Conservation (phyloP, 352 stramenopile genomes). For the Phytophthora tubulina region DNA sequence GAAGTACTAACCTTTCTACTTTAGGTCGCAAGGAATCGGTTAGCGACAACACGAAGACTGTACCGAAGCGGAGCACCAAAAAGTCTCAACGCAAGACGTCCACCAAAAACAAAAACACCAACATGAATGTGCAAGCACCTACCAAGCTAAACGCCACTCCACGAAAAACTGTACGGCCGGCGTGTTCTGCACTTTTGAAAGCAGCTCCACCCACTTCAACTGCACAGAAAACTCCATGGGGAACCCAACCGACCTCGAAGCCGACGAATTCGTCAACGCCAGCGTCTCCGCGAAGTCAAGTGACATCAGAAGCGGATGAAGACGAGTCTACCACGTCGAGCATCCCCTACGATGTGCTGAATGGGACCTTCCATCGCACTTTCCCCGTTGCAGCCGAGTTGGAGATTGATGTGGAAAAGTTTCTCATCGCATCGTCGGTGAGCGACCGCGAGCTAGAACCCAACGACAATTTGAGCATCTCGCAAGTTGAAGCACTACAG, state of each 20-base stretch:
- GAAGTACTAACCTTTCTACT: conserved; percentile 14
- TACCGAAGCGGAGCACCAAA: conserved; percentile 2
- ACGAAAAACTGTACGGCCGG: conserved; percentile 8
- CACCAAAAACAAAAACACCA: conserved; percentile 14
- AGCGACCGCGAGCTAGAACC: conserved; percentile 57
- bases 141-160: not conserved
- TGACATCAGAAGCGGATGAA: conserved; percentile 32
- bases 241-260: conserved; percentile 11
- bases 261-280: not conserved
- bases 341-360: conserved; percentile 63
- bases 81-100: conserved; percentile 5
- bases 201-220: not conserved
- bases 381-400: conserved; percentile 81
- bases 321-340: conserved; percentile 8
- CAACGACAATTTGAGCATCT: conserved; percentile 76
- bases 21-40: conserved; percentile 38
- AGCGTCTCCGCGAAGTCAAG: conserved; percentile 26
- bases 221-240: conserved; percentile 10
- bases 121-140: not conserved
- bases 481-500: conserved; percentile 83
- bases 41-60: conserved; percentile 14
- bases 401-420: conserved; percentile 79
- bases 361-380: conserved; percentile 61
- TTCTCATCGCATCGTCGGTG: conserved; percentile 69
- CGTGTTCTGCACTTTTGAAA: not conserved